These are phyloP conservation scores for Penicillium paradoxum DNA, from an alignment of 495 filamentous ascomycete genomes.

Conservation along the genomic window DNA sequence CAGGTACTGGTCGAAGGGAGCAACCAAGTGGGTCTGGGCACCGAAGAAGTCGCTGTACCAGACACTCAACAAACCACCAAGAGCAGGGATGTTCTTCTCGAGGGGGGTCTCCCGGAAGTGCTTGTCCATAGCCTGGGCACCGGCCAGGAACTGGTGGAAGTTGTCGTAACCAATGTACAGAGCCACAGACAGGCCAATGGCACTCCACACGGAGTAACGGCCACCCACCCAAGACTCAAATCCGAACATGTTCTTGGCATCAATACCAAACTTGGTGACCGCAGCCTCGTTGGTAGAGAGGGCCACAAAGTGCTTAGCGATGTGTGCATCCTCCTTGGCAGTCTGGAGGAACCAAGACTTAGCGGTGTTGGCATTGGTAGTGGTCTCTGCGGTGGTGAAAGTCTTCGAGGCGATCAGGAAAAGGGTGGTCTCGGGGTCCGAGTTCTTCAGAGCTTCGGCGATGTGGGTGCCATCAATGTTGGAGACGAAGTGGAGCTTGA, in stretches of 20 bases:
- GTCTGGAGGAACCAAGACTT: conserved; percentile 94
- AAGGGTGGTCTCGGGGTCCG: conserved; percentile 92
- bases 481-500: conserved; percentile 95
- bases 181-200: conserved; percentile 90
- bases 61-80: conserved; percentile 89
- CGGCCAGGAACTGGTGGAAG: conserved; percentile 93
- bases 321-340: conserved; percentile 65
- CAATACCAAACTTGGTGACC: conserved; percentile 97
- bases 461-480: conserved; percentile 99
- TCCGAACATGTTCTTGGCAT: conserved; percentile 97
- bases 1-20: conserved; percentile 98
- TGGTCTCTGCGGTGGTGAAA: conserved; percentile 97
- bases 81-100: conserved; percentile 88
- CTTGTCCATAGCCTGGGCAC: conserved; percentile 96
- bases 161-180: conserved; percentile 95
- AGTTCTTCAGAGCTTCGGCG: conserved; percentile 82
- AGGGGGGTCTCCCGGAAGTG: conserved; percentile 91
- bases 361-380: conserved; percentile 91
- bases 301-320: conserved; percentile 98
- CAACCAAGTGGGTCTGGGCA: conserved; percentile 94
- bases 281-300: conserved; percentile 93
- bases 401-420: conserved; percentile 99
- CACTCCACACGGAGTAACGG: conserved; percentile 97
- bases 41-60: conserved; percentile 99
- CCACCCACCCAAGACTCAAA: conserved; percentile 98